Evolutionary conservation across 306 rosid species (phyloP), one percentile per base, ranked within the genome.

Genomic region (Abrus pulchellus): DNA sequence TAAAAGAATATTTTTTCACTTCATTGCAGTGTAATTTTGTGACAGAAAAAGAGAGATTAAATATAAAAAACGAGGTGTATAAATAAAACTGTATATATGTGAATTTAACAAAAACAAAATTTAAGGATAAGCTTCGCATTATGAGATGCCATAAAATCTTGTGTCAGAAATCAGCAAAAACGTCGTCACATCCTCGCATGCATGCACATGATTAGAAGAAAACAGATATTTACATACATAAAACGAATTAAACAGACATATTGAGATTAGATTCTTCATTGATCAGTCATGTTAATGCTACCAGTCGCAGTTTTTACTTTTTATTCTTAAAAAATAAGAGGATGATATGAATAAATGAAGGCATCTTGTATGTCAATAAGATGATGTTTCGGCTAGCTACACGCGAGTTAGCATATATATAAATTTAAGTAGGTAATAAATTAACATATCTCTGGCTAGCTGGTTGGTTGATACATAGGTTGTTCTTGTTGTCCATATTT

Each of bases 81-180:
- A 11, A 62, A 62, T 38, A 34, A 38, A 63, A 6, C 2, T 63
- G 48, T n/a, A 6, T 36, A 11, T 60, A 5, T 10, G 41, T 20
- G 20, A 9, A 60, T 9, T 9, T 36, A 6, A 63, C 32, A 13
- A 63, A 6, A n/a, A 33, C 28, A 61, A 33, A 61, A 61, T 0
- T 11, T 33, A 13, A 40, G 70, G 70, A 64, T 38, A 64, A 64
- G 45, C 45, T 62, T 62, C 29, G 5, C 1, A 12, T 62, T 40
- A 7, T 38, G 49, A 64, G 70, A 64, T 64, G 70, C 49, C 20
- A 32, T 64, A 64, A 64, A 64, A 64, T 64, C 70, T 14, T 64
- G 0, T 64, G 70, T 64, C 70, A 64, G 70, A 64, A 8, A 40
- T 34, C 66, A 60, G 41, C 3, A 14, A 9, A 14, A 3, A 14